Percentiles rank a stretch among this genome's conserved stretches.
phyloP scores from a whole-genome alignment of 768 basidiomycete genomes.

The Leucocoprinus leucothites region DNA sequence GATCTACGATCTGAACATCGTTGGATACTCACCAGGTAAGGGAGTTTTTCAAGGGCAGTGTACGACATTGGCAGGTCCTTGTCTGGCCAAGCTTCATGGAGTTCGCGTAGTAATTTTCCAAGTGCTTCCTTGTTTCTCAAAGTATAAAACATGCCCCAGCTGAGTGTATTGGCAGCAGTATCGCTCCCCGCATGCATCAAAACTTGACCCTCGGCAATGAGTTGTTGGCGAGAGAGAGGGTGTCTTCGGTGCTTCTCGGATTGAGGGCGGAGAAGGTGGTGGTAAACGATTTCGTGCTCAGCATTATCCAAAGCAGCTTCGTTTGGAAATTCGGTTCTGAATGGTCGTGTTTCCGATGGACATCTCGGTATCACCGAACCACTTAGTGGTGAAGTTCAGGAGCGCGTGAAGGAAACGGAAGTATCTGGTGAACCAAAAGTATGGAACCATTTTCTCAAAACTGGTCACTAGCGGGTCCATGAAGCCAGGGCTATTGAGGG shows the following conservation, averaged over 20 bases:
- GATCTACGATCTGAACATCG: slow-evolving; percentile 14
- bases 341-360: slow-evolving; percentile 16
- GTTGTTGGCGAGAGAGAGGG: not conserved
- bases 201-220: not conserved
- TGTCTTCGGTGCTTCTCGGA: not conserved
- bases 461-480: slow-evolving; percentile 19
- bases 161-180: slow-evolving; percentile 25
- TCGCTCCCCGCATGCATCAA: slow-evolving; percentile 27
- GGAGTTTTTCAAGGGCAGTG: slow-evolving; percentile 31
- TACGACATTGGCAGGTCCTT: slow-evolving; percentile 21
- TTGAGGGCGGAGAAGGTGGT: slow-evolving; percentile 19
- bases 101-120: slow-evolving; percentile 23
- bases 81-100: slow-evolving; percentile 31
- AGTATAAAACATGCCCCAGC: slow-evolving; percentile 22
- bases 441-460: slow-evolving; percentile 23
- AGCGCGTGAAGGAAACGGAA: slow-evolving; percentile 20
- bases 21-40: slow-evolving; percentile 29
- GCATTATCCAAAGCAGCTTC: slow-evolving; percentile 21
- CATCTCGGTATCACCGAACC: slow-evolving; percentile 25
- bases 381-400: slow-evolving; percentile 15
- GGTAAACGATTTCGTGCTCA: slow-evolving; percentile 34
- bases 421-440: slow-evolving; percentile 20
- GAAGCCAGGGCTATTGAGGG: slow-evolving; percentile 22
- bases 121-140: slow-evolving; percentile 19
- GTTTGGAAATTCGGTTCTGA: slow-evolving; percentile 15